Evolutionary conservation across 257 asterid genomes (phyloP), one percentile per base, ranked within the genome.

Genomic region (Prunella vulgaris): DNA sequence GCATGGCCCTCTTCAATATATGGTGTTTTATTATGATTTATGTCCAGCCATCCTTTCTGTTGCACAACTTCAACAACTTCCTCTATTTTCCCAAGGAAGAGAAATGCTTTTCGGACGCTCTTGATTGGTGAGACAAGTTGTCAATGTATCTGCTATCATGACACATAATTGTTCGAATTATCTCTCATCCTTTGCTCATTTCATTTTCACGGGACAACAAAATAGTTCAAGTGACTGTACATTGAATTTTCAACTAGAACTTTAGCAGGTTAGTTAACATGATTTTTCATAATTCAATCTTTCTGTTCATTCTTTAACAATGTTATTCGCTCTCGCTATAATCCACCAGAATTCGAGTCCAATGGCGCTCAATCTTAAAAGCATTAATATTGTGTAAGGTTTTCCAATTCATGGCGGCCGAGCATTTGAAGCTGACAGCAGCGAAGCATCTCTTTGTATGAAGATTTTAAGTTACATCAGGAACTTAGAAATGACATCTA

Each of bases 401-500:
- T 68, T 8, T 54, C 21, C 27, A 40, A 12, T 7, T 20, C 17
- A 0, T 46, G 7, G 4, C 0, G 1, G 57, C 10, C 25, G 42
- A 65, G 71, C 64, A 33, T 4, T 33, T 57, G 14, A 32, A 51
- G 7, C 42, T 53, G 18, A 56, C 73, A 30, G 74, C 68, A 28
- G 37, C 27, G 9, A 72, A 69, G 73, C 72, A 76, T 73, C 84
- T 77, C n/a, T n/a, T n/a, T n/a, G n/a, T n/a, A n/a, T n/a, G n/a
- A n/a, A n/a, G n/a, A n/a, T n/a, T n/a, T n/a, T n/a, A n/a, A n/a
- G n/a, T n/a, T n/a, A n/a, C n/a, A n/a, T n/a, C n/a, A n/a, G n/a
- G n/a, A n/a, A n/a, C n/a, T n/a, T n/a, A n/a, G n/a, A n/a, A n/a
- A n/a, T n/a, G n/a, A n/a, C n/a, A n/a, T n/a, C n/a, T n/a, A n/a